Conservation (phyloP, 371 early-diverging fungal species). For the Basidiobolus meristosporus region DNA sequence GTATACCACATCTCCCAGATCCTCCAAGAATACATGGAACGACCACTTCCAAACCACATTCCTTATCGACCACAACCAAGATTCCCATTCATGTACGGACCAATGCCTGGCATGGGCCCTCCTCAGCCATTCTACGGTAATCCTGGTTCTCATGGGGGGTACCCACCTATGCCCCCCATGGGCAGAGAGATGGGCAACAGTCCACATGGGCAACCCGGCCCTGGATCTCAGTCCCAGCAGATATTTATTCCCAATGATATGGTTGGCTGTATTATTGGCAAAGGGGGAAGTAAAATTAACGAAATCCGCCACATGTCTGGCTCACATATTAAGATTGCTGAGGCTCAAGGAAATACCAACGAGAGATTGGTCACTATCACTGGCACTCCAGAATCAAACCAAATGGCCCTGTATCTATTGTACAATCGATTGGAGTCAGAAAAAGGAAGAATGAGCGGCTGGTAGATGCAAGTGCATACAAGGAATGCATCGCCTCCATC, state of each 20-base stretch:
- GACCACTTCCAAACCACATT: slow-evolving; percentile 14
- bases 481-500: no score
- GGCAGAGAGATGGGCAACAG: no score
- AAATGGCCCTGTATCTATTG: slow-evolving; percentile 62
- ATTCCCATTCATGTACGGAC: slow-evolving; percentile 8
- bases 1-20: slow-evolving; percentile 53
- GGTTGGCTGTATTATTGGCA: slow-evolving; percentile 79
- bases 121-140: no score
- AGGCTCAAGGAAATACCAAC: slow-evolving; percentile 25
- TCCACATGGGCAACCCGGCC: no score
- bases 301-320: slow-evolving; percentile 61
- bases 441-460: no score
- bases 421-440: slow-evolving; percentile 61
- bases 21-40: slow-evolving; percentile 29
- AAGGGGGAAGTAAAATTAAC: slow-evolving; percentile 68
- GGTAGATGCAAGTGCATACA: no score
- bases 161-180: slow-evolving; percentile 6
- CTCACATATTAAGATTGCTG: slow-evolving; percentile 57
- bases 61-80: slow-evolving; percentile 38
- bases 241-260: slow-evolving; percentile 69
- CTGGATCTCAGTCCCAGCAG: slow-evolving; percentile 39
- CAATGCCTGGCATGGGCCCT: no score
- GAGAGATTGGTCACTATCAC: slow-evolving; percentile 65
- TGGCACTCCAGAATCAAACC: slow-evolving; percentile 57
- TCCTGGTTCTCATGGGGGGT: no score